These are phyloP conservation scores for Neotropicomus parvogracilis DNA, from an alignment of 1,284 basidiomycete genomes.

Conservation along the genomic window DNA sequence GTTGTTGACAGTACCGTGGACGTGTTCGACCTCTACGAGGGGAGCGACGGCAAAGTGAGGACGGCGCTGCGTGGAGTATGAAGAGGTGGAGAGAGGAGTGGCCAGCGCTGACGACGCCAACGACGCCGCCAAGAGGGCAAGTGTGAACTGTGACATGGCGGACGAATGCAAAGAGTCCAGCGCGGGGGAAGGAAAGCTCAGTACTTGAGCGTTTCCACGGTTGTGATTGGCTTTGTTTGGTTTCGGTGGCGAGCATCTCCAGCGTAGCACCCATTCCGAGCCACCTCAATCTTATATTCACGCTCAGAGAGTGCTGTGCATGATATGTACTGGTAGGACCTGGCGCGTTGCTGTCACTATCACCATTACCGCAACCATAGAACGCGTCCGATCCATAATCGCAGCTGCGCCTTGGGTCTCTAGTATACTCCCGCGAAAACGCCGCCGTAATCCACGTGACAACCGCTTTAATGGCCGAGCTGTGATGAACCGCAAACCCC, in stretches of 20 bases:
- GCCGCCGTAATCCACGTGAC: conserved; percentile 8
- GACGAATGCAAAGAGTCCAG: conserved; percentile 14
- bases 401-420: too few species aligned
- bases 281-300: too few species aligned
- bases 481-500: neutral
- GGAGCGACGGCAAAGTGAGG: conserved; percentile 56
- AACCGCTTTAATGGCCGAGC: neutral
- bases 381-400: too few species aligned
- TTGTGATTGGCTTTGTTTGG: conserved; percentile 31
- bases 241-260: conserved; percentile 22
- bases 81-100: conserved; percentile 65
- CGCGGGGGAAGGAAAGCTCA: neutral
- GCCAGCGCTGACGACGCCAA: conserved; percentile 41
- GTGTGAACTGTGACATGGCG: conserved; percentile 40
- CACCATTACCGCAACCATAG: too few species aligned
- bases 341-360: too few species aligned
- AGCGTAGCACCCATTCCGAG: conserved; percentile 1
- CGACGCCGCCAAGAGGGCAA: conserved; percentile 43
- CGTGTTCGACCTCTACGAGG: conserved; percentile 51
- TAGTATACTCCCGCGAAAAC: neutral
- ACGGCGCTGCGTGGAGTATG: conserved; percentile 41
- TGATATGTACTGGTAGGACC: too few species aligned
- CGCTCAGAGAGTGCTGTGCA: too few species aligned
- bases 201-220: conserved; percentile 23
- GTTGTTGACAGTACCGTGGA: conserved; percentile 75